Conservation (phyloP, 1,284 basidiomycete genomes). For the Leucoagaricus sp. region DNA sequence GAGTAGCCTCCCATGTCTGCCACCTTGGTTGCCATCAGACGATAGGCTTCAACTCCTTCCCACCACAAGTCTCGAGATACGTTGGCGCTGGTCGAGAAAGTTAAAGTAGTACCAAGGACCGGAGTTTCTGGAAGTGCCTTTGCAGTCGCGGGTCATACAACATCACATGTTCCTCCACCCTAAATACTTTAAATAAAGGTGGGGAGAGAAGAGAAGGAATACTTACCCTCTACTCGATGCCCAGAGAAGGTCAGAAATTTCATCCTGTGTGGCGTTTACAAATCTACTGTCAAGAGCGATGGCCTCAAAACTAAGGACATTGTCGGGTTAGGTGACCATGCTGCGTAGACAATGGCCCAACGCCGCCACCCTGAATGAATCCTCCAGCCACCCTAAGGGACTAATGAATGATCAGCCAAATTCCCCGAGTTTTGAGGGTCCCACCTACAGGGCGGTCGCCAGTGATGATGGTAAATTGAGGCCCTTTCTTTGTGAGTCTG, state of each 20-base stretch:
- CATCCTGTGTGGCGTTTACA: slow-evolving; percentile 32
- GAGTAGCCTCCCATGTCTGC: neutral
- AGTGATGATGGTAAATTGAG: slow-evolving; percentile 15
- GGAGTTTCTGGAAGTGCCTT: slow-evolving; percentile 25
- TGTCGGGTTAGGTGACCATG: slow-evolving; percentile 42
- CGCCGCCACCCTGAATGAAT: slow-evolving; percentile 41
- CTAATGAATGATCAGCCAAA: slow-evolving; percentile 12
- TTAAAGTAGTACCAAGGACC: slow-evolving; percentile 9
- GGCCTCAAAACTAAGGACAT: slow-evolving; percentile 37
- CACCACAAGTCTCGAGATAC: neutral
- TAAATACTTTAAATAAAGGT: neutral
- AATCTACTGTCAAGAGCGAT: slow-evolving; percentile 35
- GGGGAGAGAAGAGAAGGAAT: neutral
- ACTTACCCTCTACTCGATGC: slow-evolving; percentile 45
- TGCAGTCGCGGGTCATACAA: slow-evolving; percentile 39
- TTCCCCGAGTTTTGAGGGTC: neutral
- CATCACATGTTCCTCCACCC: slow-evolving; percentile 41
- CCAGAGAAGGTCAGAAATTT: slow-evolving; percentile 45
- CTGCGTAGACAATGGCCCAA: slow-evolving; percentile 32
- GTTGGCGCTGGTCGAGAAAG: neutral
- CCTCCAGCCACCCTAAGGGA: slow-evolving; percentile 28
- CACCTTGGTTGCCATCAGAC: slow-evolving; percentile 1
- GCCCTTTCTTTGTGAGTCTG: slow-evolving; percentile 16
- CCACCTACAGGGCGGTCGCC: slow-evolving; percentile 21
- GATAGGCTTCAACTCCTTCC: slow-evolving; percentile 8